These are phyloP conservation scores for Eucalyptus erythrocorys DNA, from an alignment of 345 rosid genomes.

Conservation along the genomic window DNA sequence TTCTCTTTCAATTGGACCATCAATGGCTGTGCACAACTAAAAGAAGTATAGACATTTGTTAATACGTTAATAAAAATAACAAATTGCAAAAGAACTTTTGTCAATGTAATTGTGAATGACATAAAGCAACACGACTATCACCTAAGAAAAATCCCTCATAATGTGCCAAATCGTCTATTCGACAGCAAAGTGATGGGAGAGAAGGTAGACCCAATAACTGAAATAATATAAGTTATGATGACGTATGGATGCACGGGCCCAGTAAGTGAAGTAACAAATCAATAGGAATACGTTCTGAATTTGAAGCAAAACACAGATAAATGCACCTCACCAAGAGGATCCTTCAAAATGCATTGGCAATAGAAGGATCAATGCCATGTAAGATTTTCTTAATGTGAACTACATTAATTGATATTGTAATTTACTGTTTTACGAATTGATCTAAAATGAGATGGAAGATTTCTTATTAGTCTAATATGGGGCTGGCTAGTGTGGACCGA, in stretches of 20 bases:
- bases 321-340: slow-evolving; percentile 62
- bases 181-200: no score
- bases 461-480: no score
- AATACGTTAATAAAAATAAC: no score
- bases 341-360: slow-evolving; percentile 87
- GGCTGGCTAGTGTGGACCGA: no score
- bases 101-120: no score
- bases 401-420: no score
- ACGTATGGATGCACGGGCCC: fast-evolving
- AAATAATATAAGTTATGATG: not conserved
- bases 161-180: fast-evolving
- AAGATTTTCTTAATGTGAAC: no score
- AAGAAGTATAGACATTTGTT: not conserved
- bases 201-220: fast-evolving
- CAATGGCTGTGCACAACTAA: not conserved
- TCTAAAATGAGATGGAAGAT: no score
- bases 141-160: fast-evolving
- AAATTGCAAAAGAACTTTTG: no score
- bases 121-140: fast-evolving
- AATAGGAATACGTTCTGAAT: fast-evolving
- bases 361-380: slow-evolving; percentile 71
- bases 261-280: not conserved
- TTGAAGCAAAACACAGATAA: fast-evolving
- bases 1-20: not conserved
- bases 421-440: no score